Evolutionary conservation across 805 yeast species (phyloP), one percentile per base, ranked within the genome.

Genomic region (Hanseniaspora thailandica): DNA sequence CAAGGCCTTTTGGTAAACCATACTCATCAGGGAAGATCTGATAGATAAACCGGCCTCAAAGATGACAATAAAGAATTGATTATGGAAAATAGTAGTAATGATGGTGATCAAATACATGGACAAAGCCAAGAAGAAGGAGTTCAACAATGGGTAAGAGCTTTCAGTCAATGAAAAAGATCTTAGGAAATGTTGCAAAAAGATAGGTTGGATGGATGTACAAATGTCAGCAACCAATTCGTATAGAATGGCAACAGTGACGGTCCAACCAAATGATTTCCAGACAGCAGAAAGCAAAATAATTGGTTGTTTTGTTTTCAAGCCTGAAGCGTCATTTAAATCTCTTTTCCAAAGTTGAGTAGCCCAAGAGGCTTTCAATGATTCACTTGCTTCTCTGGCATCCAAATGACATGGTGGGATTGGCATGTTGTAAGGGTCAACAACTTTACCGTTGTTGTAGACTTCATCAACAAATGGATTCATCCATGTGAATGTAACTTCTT

Each of bases 1-100:
- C 55, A 88, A 70, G 0, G 93, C 74, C 65, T 88, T 88, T 45
- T 77, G 76, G 63, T 82, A 87, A 22, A 86, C 69, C 57, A 85
- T 64, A n/a, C 82, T 69, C 64, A 79, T 77, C 57, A 88, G 68
- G 0, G 87, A 76, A 2, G 87, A 74, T 60, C 80, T 80, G 38
- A 80, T 71, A 39, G 80, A 77, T 65, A 84, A 71, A 13, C 86
- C 86, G 3, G 84, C 76, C 57, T 78, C 79, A 52, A 71, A 72
- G 20, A 80, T 76, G 33, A 69, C 69, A 45, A 80, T 71, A 57
- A 80, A 77, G 62, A 81, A 84, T 64, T 84, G 86, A 64, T 86
- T 90, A 57, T 76, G 75, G 17, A 83, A 66, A 2, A 76, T 70
- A 0, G 93, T 81, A 52, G 81, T 80, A 2, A 76, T 23, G 10